Percentiles rank a stretch among this genome's conserved stretches.
Conservation (phyloP, 768 basidiomycete genomes). For the Brasilioporus rufonigricans region DNA sequence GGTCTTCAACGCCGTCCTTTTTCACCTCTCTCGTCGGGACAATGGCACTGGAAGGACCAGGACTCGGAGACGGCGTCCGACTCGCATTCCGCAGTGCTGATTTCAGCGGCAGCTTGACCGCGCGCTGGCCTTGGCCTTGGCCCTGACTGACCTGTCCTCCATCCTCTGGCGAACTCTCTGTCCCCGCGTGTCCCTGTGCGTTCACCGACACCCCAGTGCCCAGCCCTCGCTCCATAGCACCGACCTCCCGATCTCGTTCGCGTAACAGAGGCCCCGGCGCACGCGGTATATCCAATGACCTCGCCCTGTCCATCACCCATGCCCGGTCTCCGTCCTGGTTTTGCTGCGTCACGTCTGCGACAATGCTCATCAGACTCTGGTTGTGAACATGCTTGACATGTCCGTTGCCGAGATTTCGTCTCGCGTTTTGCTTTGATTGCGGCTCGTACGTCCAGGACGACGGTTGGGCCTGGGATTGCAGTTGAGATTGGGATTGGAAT, state of each 20-base stretch:
- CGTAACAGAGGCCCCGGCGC: constrained; percentile 15
- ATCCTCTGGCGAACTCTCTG: not conserved
- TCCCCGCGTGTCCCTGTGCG: not conserved
- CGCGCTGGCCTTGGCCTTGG: constrained; percentile 14
- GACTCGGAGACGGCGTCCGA: constrained; percentile 46
- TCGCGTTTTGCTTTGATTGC: constrained; percentile 8
- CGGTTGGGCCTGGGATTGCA: not conserved
- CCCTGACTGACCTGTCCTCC: not conserved
- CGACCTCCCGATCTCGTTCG: not conserved
- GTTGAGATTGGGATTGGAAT: not conserved
- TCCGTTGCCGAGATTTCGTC: constrained; percentile 11
- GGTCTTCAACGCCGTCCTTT: not conserved
- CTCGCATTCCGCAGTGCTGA: constrained; percentile 61
- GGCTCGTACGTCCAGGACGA: not conserved
- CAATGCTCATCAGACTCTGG: constrained; percentile 63
- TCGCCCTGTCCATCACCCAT: not conserved
- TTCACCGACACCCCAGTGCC: not conserved
- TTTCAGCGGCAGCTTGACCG: constrained; percentile 50
- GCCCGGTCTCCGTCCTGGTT: constrained; percentile 25
- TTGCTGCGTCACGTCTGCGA: constrained; percentile 54
- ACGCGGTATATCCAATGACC: constrained; percentile 26
- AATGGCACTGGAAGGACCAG: not conserved
- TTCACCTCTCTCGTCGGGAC: not conserved
- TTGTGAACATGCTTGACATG: constrained; percentile 10
- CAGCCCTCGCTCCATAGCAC: not conserved